Conservation (phyloP, 1,284 basidiomycete genomes). For the Papiliotrema laurentii region DNA sequence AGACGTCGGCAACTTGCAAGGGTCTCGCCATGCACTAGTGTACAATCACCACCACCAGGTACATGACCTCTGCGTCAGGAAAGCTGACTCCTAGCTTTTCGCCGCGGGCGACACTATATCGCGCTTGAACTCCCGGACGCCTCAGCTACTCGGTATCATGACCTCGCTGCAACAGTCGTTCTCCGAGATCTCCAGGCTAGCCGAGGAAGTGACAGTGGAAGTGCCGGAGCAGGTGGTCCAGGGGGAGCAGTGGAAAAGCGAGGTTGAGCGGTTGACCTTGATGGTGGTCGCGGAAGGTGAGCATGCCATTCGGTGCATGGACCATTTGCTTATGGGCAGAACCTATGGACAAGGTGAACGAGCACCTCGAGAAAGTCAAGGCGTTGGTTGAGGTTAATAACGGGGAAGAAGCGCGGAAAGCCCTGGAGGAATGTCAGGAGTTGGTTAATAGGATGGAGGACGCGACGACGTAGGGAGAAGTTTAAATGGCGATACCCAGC, state of each 20-base stretch:
- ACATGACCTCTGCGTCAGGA: background rate
- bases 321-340: background rate
- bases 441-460: background rate
- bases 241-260: background rate
- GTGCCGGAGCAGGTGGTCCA: conserved; percentile 6
- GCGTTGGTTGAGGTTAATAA: background rate
- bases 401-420: conserved; percentile 1
- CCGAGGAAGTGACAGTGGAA: conserved; percentile 35
- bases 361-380: background rate
- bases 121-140: conserved; percentile 43
- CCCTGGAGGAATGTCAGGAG: conserved; percentile 1
- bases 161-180: conserved; percentile 44
- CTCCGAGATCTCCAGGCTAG: conserved; percentile 42
- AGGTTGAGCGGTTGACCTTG: conserved; percentile 24
- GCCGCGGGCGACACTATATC: conserved; percentile 45
- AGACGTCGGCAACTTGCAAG: conserved; percentile 44
- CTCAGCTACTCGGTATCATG: conserved; percentile 45
- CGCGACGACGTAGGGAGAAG: too few relatives aligned
- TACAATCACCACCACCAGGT: conserved; percentile 50
- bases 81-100: conserved; percentile 30
- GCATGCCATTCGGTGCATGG: conserved; percentile 4
- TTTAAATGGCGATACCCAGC: too few relatives aligned
- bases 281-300: conserved; percentile 33
- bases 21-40: conserved; percentile 42
- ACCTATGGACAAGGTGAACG: background rate